These are phyloP conservation scores for Oenanthe javanica DNA, from an alignment of 140 eudicot genomes.

Conservation along the genomic window DNA sequence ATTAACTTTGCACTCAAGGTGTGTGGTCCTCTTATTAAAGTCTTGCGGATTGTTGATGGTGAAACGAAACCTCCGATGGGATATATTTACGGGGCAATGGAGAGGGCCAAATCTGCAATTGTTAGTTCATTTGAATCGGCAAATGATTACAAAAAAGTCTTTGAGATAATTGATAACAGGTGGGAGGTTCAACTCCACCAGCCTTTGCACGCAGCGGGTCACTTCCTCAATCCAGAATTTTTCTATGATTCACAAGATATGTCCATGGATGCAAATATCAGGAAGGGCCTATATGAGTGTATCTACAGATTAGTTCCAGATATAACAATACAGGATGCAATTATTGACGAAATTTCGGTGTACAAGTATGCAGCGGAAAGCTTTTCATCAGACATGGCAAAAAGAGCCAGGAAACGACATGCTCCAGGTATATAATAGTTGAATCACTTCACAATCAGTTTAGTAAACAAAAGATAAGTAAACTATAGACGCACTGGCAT, in stretches of 20 bases:
- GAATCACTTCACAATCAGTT: too few relatives aligned
- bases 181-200: neutral
- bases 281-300: neutral
- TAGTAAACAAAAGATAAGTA: too few relatives aligned
- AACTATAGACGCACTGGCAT: too few relatives aligned
- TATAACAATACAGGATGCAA: neutral
- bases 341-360: neutral
- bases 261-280: neutral
- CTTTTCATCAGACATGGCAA: neutral
- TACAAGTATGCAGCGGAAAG: neutral
- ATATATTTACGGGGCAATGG: neutral
- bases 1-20: neutral
- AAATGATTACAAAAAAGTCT: neutral
- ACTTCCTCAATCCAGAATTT: neutral
- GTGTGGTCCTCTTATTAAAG: neutral
- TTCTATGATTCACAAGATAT: neutral
- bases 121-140: neutral
- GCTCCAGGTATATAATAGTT: constrained; percentile 3
- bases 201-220: neutral
- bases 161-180: neutral
- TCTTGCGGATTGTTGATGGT: neutral
- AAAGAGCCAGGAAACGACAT: neutral
- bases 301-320: neutral
- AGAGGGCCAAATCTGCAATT: neutral
- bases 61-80: neutral